Conservation (phyloP, 192 early-diverging fungal genomes). For the Linderina pennispora region DNA sequence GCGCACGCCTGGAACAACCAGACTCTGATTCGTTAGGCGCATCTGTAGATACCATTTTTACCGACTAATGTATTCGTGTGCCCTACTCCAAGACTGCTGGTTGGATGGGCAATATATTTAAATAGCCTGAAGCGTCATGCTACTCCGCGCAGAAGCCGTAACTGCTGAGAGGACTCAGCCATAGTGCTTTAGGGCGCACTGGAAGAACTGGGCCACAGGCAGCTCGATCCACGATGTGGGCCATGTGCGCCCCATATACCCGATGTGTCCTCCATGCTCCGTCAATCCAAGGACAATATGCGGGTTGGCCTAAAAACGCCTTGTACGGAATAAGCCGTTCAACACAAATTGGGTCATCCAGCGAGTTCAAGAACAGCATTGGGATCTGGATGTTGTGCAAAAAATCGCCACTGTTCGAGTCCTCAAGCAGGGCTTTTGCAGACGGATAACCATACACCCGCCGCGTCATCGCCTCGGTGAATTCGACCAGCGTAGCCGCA, state of each 20-base stretch:
- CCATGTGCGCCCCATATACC: constrained; percentile 50
- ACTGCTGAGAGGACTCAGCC: no score
- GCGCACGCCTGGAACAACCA: no score
- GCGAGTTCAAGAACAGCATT: constrained; percentile 72
- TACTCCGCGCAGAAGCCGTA: no score
- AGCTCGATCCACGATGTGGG: constrained; percentile 43
- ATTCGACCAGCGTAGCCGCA: constrained; percentile 66
- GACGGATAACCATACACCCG: constrained; percentile 71
- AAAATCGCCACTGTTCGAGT: constrained; percentile 54
- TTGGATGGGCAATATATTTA: no score
- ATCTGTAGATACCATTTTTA: no score
- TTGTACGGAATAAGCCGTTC: constrained; percentile 62
- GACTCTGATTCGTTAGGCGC: no score
- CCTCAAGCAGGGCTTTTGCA: constrained; percentile 74
- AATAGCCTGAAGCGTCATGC: no score
- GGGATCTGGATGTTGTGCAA: constrained; percentile 69
- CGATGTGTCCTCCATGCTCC: constrained; percentile 82
- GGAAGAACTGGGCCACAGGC: constrained; percentile 41
- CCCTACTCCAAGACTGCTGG: no score
- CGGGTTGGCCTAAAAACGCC: constrained; percentile 72
- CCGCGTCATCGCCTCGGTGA: constrained; percentile 77
- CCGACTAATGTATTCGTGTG: no score
- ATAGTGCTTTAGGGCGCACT: constrained; percentile 27
- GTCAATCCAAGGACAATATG: constrained; percentile 76
- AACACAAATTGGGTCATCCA: constrained; percentile 85